phyloP scores from a whole-genome alignment of 2,329 filamentous ascomycete species.

The Reticulascus tulasneorum region DNA sequence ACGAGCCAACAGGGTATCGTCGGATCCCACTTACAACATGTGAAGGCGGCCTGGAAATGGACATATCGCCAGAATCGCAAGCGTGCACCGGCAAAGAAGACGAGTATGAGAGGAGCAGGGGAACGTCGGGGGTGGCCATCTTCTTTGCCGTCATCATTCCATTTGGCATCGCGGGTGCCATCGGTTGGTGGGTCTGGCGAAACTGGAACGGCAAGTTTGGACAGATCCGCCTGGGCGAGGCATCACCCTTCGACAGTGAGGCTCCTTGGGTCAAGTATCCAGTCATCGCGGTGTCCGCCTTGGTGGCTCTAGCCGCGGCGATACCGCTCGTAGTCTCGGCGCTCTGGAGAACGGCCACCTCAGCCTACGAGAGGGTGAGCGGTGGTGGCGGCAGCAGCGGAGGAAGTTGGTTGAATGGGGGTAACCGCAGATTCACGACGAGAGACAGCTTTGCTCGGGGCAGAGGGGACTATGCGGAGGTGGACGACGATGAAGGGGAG shows the following conservation, averaged over 20 bases:
- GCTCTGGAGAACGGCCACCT: conserved; percentile 64
- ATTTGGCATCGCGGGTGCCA: conserved; percentile 62
- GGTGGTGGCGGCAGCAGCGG: conserved; percentile 43
- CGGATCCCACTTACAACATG: conserved; percentile 89
- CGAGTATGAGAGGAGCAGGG: conserved; percentile 70
- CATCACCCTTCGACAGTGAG: conserved; percentile 59
- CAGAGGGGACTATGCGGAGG: conserved; percentile 79
- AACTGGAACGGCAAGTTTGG: conserved; percentile 91
- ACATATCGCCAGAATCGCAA: conserved; percentile 58
- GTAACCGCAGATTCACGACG: conserved; percentile 72
- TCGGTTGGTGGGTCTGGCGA: conserved; percentile 80
- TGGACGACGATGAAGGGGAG: conserved; percentile 93
- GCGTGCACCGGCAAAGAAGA: conserved; percentile 77
- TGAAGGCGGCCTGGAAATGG: conserved; percentile 67
- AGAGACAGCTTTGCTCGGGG: conserved; percentile 84
- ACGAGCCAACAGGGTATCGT: conserved; percentile 81
- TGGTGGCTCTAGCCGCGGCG: conserved; percentile 55
- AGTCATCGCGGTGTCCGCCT: conserved; percentile 65
- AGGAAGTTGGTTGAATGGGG: conserved; percentile 49
- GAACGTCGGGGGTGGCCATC: conserved; percentile 67
- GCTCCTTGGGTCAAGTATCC: conserved; percentile 78
- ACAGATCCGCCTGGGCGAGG: conserved; percentile 82
- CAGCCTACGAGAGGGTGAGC: conserved; percentile 45
- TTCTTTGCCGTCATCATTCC: conserved; percentile 84
- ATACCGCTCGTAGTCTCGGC: conserved; percentile 69